Base-by-base conservation (phyloP, 441 rosid species). In the Mallotus repandus region DNA sequence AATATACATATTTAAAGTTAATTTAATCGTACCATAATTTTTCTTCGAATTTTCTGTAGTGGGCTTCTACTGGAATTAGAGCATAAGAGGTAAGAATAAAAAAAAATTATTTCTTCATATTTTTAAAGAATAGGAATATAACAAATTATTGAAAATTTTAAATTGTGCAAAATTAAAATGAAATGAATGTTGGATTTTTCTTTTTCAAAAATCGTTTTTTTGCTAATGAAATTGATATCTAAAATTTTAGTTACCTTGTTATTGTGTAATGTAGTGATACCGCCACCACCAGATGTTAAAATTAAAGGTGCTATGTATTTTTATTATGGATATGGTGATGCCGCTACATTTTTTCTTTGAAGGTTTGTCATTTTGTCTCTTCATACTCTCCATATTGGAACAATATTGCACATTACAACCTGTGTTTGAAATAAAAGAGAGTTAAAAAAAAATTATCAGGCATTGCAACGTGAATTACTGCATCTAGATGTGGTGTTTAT, bases 291-390 rank as follows among this genome's bases (percentile, higher is more conserved):
- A 2, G 92, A 86, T 1, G 86, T 83, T 41, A 65, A 48, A 75
- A 86, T 89, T 41, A 92, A 92, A 84, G 99, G 96, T 68, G 84
- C 81, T 50, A 76, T 94, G 72, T 92, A 75, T 72, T 87, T 92
- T 63, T 87, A 90, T 78, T 98, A 94, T 88, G 99, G 99, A 15
- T 94, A 94, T 83, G 99, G 99, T 50, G 97, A 93, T 78, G 89
- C 98, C 63, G 92, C 98, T 88, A 94, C 99, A 74, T 94, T 94
- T 91, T 91, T 91, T 94, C 88, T 92, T 92, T 57, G 97, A 94
- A 88, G 99, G 99, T 94, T 76, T 9, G 90, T 75, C 66, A 18
- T 68, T 61, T 13, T 57, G 6, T 82, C 64, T 77, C 43, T 68
- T 60, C 19, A 18, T 18, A 32, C 43, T 18, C 43, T 18, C 5